These are phyloP conservation scores for Haberlea rhodopensis DNA, from an alignment of 257 asterid genomes.

Conservation along the genomic window DNA sequence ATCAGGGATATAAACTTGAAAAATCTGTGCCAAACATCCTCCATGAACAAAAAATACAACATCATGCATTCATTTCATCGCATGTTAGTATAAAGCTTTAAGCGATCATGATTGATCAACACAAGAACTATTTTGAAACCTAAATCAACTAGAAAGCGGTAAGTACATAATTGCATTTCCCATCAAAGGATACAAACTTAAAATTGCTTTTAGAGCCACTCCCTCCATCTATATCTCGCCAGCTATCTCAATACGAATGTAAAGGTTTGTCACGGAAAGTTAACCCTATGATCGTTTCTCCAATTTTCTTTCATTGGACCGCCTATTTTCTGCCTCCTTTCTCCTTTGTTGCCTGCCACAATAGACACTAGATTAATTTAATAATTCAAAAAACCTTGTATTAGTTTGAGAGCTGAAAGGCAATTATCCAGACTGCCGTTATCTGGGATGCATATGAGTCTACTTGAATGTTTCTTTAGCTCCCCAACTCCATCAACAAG, in stretches of 20 bases:
- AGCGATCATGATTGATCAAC: conserved; percentile 2
- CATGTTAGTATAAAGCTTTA: conserved; percentile 10
- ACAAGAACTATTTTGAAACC: conserved; percentile 8
- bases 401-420: not conserved
- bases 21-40: not conserved
- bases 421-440: not conserved
- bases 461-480: not conserved
- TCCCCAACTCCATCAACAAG: not conserved
- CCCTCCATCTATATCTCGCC: conserved; percentile 9
- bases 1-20: not conserved
- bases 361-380: conserved; percentile 16
- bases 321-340: conserved; percentile 59
- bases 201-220: conserved; percentile 5
- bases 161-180: too few species aligned
- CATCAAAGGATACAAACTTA: conserved; percentile 4
- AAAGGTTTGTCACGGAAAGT: not conserved
- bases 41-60: not conserved
- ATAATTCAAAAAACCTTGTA: conserved; percentile 6
- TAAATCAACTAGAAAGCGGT: not conserved
- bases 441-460: not conserved
- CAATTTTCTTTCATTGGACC: conserved; percentile 44
- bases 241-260: conserved; percentile 13
- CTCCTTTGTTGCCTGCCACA: conserved; percentile 53
- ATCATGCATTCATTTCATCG: conserved; percentile 21
- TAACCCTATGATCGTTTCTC: conserved; percentile 45